phyloP scores from a whole-genome alignment of 805 yeast species.

The Wickerhamomyces subpelliculosus region DNA sequence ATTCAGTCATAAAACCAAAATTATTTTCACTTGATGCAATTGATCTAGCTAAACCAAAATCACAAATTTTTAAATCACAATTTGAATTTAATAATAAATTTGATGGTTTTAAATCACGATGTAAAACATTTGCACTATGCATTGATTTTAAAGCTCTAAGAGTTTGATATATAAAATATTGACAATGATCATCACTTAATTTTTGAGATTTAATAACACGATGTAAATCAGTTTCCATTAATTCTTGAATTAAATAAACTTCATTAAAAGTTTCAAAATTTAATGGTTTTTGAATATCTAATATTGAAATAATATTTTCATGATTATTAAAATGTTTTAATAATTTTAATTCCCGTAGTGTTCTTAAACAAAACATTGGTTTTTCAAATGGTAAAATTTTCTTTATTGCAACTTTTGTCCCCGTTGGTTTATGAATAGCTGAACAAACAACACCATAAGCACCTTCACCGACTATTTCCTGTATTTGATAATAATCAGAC shows the following conservation, averaged over 20 bases:
- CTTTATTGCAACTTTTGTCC: conserved; percentile 66
- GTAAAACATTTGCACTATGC: conserved; percentile 68
- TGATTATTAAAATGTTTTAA: conserved; percentile 58
- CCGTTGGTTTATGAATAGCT: conserved; percentile 56
- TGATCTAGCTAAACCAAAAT: conserved; percentile 67
- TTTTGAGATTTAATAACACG: conserved; percentile 50
- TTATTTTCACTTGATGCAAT: conserved; percentile 40
- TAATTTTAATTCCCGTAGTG: conserved; percentile 63
- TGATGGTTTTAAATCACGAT: conserved; percentile 72
- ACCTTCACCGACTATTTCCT: conserved; percentile 67
- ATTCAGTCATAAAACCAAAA: conserved; percentile 61
- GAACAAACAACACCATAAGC: conserved; percentile 77
- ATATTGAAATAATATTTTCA: conserved; percentile 62
- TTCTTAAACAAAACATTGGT: conserved; percentile 59
- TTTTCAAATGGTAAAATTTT: conserved; percentile 67
- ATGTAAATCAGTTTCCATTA: conserved; percentile 71
- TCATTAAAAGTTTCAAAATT: conserved; percentile 57
- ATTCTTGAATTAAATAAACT: conserved; percentile 69
- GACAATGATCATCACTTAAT: conserved; percentile 60
- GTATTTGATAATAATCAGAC: conserved; percentile 52
- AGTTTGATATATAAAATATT: conserved; percentile 65
- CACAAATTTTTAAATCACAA: conserved; percentile 73
- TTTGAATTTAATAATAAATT: conserved; percentile 60
- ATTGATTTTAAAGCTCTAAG: conserved; percentile 63
- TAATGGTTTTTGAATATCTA: conserved; percentile 60